Base-by-base conservation (phyloP, 2,329 filamentous ascomycete genomes). In the Lasiodiplodia sp. region DNA sequence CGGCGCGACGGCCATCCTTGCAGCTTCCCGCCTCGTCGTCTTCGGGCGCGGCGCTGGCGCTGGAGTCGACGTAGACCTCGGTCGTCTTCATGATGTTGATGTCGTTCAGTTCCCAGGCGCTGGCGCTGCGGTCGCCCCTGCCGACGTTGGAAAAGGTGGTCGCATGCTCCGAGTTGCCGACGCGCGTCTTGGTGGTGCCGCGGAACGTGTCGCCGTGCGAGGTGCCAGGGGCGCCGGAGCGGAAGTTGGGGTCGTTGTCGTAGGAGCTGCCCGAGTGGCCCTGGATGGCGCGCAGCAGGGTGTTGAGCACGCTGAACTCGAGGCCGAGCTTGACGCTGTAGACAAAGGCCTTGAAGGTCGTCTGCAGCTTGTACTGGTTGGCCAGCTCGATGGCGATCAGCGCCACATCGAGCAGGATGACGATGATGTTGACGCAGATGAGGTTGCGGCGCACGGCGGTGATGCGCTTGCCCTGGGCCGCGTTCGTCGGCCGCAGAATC, bases 351-450 rank as follows among this genome's bases (percentile, higher is more conserved):
- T 60, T 60, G 57, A 60, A 28, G 21, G 57, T 60, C 34, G 57
- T 60, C 21, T 60, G 57, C 21, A 60, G 40, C 57, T 60, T 60
- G 38, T 60, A 60, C 34, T 47, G 57, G 57, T 47, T 47, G 57
- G 57, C 57, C 23, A 60, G 7, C 57, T 60, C 57, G 37, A 60
- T 60, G 57, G 73, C 73, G 21, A 81, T 73, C 4, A 81, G 73
- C 0, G 71, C 75, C 21, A 81, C 73, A 67, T 81, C 78, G 67
- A 80, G 72, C 25, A 74, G 34, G 68, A 81, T 79, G 70, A 81
- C 79, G 38, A 77, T 72, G 58, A 78, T 70, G 70, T 81, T 80
- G 71, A 81, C 78, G 55, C 72, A 73, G 62, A 78, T 73, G 16
- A 81, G 73, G 62, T 80, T 78, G 68, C 75, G 76, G 10, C 38